Evolutionary conservation across 495 filamentous ascomycete species (phyloP).

Genomic region (Elasticomyces elasticus): DNA sequence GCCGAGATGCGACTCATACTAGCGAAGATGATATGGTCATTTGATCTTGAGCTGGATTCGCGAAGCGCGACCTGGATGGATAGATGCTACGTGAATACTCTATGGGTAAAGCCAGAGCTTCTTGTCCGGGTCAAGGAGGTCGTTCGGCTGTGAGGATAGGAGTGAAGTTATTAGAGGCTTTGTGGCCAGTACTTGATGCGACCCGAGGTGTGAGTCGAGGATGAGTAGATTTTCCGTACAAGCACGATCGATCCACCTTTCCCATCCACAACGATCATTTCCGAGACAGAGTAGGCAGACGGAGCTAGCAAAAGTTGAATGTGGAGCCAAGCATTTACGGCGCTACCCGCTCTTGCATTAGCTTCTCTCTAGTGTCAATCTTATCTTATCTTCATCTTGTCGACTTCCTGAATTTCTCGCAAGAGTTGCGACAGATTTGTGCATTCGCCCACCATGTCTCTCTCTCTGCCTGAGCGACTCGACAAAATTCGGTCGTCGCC

Average conservation of each 20-base stretch:
- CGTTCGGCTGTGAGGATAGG: conserved; percentile 10
- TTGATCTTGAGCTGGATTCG: conserved; percentile 21
- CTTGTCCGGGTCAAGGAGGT: conserved; percentile 13
- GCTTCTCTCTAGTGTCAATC: neutral
- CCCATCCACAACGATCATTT: too few relatives aligned
- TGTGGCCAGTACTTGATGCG: too few relatives aligned
- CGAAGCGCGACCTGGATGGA: conserved; percentile 19
- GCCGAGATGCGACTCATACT: conserved; percentile 27
- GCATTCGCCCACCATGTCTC: conserved; percentile 43
- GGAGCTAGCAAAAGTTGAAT: too few relatives aligned
- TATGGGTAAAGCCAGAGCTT: conserved; percentile 23
- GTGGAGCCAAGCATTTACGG: too few relatives aligned
- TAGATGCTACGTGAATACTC: neutral
- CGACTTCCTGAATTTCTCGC: neutral
- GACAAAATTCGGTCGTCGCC: conserved; percentile 86
- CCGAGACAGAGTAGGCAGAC: too few relatives aligned
- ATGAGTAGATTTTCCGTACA: too few relatives aligned
- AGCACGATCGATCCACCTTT: too few relatives aligned
- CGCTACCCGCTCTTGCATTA: too few relatives aligned
- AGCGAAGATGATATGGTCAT: conserved; percentile 21
- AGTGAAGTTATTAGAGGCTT: too few relatives aligned
- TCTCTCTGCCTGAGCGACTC: conserved; percentile 81
- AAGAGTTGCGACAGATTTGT: neutral
- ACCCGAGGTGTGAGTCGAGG: too few relatives aligned
- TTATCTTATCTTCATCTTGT: neutral